phyloP scores from a whole-genome alignment of 2,329 filamentous ascomycete genomes.

The Ceratocystis harringtonii region DNA sequence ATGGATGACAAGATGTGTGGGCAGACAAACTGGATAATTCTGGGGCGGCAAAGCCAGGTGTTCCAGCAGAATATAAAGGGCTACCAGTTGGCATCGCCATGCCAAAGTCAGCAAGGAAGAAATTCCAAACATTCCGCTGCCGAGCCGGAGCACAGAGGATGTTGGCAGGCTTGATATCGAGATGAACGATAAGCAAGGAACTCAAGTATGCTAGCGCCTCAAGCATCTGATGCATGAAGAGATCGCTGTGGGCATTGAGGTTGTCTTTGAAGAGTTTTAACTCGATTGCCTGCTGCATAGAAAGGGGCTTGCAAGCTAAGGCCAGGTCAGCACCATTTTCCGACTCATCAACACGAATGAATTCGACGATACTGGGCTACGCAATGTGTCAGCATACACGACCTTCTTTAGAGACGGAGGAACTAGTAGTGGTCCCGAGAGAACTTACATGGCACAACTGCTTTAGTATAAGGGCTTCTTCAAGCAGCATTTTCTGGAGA shows the following conservation, averaged over 20 bases:
- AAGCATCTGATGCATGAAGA: conserved; percentile 11
- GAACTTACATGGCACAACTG: conserved; percentile 7
- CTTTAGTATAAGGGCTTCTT: neutral
- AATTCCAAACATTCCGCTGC: neutral
- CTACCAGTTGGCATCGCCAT: neutral
- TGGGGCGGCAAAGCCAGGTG: neutral
- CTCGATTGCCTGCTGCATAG: neutral
- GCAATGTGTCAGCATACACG: neutral
- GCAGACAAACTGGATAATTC: neutral
- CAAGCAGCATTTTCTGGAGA: neutral
- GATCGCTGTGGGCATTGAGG: neutral
- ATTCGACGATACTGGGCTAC: conserved; percentile 8
- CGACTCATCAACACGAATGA: neutral
- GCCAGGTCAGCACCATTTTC: neutral
- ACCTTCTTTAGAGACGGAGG: neutral
- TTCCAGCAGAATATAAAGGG: neutral
- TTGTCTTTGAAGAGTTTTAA: neutral
- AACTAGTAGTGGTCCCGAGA: neutral
- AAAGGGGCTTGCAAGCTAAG: neutral
- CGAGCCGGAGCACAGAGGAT: conserved; percentile 7
- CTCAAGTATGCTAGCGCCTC: conserved; percentile 6
- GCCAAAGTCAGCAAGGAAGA: conserved; percentile 13
- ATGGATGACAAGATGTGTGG: neutral
- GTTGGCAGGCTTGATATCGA: conserved; percentile 14
- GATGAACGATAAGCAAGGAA: conserved; percentile 2